A percentile compares a stretch with the other conserved stretches of the same genome.
Evolutionary conservation across 345 rosid genomes (phyloP).

Genomic region (Moringa oleifera): DNA sequence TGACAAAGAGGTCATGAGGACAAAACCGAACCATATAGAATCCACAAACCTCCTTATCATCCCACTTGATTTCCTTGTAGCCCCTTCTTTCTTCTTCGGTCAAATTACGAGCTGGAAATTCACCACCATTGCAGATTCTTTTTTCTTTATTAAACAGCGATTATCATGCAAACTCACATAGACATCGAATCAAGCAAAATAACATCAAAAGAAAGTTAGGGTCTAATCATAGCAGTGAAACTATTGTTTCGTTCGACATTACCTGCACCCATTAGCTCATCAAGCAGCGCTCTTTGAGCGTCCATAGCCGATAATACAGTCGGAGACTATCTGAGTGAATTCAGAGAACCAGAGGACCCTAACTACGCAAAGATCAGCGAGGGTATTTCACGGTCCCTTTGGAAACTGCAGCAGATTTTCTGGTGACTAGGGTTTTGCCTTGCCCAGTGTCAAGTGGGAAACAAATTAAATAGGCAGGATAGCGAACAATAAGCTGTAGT

Average conservation of each 20-base stretch:
- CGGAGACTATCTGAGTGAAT: not conserved
- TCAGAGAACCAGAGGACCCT: not conserved
- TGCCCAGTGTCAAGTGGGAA: too few relatives aligned
- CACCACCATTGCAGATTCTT: not conserved
- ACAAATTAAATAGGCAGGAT: too few relatives aligned
- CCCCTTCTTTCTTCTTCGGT: constrained; percentile 88
- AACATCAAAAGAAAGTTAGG: not conserved
- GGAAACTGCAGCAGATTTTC: not conserved
- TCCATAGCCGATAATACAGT: constrained; percentile 42
- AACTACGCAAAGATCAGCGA: not conserved
- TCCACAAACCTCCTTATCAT: constrained; percentile 89
- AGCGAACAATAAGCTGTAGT: too few relatives aligned
- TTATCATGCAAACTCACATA: too few relatives aligned
- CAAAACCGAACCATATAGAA: constrained; percentile 96
- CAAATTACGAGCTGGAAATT: constrained; percentile 68
- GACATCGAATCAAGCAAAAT: not conserved
- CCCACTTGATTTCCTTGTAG: constrained; percentile 80
- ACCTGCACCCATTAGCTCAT: constrained; percentile 99
- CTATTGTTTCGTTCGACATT: not conserved
- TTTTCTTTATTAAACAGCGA: not conserved
- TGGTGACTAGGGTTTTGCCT: not conserved
- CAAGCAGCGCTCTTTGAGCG: constrained; percentile 91
- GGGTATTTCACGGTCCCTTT: not conserved
- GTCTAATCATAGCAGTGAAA: not conserved
- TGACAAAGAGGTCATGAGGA: constrained; percentile 97